A percentile compares a stretch with the other conserved stretches of the same genome.
Conservation (phyloP, 1,284 basidiomycete species). For the Cryptococcus neoformans region DNA sequence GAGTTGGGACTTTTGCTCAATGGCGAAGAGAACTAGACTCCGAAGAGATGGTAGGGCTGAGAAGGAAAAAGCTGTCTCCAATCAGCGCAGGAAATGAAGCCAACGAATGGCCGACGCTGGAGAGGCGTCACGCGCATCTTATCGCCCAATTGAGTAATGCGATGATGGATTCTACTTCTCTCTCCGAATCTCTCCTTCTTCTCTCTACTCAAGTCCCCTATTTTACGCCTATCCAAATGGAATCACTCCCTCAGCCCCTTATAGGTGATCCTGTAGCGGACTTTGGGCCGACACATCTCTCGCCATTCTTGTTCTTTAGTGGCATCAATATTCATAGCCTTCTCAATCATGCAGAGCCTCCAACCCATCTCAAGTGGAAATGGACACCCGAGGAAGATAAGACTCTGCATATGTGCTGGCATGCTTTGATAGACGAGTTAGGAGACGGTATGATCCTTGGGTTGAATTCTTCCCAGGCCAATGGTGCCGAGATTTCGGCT, state of each 20-base stretch:
- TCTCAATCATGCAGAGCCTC: conserved; percentile 51
- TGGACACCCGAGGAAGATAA: conserved; percentile 18
- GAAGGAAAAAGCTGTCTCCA: no score
- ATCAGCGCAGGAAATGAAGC: conserved; percentile 42
- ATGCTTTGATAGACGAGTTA: conserved; percentile 38
- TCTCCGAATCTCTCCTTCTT: conserved; percentile 44
- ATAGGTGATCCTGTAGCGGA: not conserved
- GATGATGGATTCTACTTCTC: conserved; percentile 41
- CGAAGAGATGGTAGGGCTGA: not conserved
- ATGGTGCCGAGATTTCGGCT: no score
- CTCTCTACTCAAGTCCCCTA: conserved; percentile 5
- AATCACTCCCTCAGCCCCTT: not conserved
- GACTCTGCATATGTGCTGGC: conserved; percentile 53
- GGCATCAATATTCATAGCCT: conserved; percentile 32
- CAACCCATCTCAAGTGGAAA: conserved; percentile 57
- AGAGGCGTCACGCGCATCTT: conserved; percentile 66
- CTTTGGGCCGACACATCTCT: conserved; percentile 24
- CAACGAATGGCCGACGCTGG: conserved; percentile 27
- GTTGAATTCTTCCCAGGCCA: not conserved
- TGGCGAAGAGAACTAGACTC: conserved; percentile 22
- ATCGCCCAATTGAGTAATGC: conserved; percentile 64
- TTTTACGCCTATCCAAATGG: not conserved
- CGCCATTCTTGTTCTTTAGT: conserved; percentile 35
- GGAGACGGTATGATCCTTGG: conserved; percentile 12
- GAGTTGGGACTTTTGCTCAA: conserved; percentile 21